phyloP scores from a whole-genome alignment of 2,329 filamentous ascomycete species.

The Stagonosporopsis vannaccii region DNA sequence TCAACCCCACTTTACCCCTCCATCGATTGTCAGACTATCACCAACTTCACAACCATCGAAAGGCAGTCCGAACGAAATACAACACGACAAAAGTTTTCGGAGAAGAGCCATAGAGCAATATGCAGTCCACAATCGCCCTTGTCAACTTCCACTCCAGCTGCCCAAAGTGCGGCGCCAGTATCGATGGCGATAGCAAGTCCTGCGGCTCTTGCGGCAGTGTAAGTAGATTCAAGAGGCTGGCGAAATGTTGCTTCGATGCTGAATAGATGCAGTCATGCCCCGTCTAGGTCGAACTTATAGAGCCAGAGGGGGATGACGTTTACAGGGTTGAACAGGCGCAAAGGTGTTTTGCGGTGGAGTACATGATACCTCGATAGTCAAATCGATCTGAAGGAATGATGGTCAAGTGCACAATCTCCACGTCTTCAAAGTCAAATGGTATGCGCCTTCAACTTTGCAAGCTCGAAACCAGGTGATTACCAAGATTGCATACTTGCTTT shows the following conservation, averaged over 20 bases:
- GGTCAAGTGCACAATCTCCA: neutral
- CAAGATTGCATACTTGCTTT: too few species aligned
- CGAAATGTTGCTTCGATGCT: neutral
- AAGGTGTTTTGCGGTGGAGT: neutral
- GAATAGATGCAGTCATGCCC: conserved; percentile 11
- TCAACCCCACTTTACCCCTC: conserved; percentile 48
- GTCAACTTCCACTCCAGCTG: conserved; percentile 45
- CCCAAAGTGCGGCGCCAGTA: conserved; percentile 50
- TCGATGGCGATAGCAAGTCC: conserved; percentile 43
- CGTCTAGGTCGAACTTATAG: neutral
- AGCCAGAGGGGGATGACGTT: neutral
- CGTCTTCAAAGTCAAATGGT: neutral
- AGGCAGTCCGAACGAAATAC: neutral
- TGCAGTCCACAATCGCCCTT: conserved; percentile 38
- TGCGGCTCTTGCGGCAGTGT: conserved; percentile 51
- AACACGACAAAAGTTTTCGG: neutral
- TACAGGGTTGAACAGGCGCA: neutral
- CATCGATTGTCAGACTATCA: conserved; percentile 18
- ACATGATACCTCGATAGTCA: neutral
- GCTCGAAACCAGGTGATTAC: too few species aligned
- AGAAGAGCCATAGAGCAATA: conserved; percentile 21
- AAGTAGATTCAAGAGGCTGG: conserved; percentile 14
- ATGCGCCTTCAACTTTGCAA: too few species aligned
- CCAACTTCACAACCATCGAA: conserved; percentile 14
- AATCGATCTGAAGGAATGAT: neutral